These are phyloP conservation scores for Rhodamnia argentea DNA, from an alignment of 345 rosid genomes.

Conservation along the genomic window DNA sequence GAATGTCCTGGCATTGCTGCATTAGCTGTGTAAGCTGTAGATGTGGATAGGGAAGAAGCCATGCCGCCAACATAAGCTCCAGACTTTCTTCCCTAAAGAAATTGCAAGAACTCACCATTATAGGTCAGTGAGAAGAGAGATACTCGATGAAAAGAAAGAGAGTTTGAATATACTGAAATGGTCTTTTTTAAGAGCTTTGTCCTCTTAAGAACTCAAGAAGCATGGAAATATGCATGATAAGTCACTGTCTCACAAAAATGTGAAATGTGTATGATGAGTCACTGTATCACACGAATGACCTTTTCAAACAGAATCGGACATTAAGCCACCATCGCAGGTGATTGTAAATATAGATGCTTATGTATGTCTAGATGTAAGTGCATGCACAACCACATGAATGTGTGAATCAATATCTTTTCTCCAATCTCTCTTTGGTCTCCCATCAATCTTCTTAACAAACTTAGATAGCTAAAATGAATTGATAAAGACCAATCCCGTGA, in stretches of 20 bases:
- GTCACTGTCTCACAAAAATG: not conserved
- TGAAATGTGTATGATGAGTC: not conserved
- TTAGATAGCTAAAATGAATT: not conserved
- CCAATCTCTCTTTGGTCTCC: not conserved
- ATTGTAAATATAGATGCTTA: not conserved
- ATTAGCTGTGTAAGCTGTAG: slow-evolving; percentile 19
- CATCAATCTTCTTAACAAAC: not conserved
- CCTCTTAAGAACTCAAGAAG: not conserved
- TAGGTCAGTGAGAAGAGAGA: not conserved
- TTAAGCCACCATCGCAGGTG: not conserved
- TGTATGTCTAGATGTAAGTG: not conserved
- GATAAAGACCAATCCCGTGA: not conserved
- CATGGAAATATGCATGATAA: not conserved
- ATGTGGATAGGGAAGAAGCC: slow-evolving; percentile 15
- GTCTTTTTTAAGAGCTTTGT: not conserved
- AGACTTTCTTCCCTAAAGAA: slow-evolving; percentile 5
- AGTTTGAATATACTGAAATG: not conserved
- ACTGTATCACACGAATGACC: not conserved
- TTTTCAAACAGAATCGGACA: not conserved
- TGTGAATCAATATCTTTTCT: not conserved
- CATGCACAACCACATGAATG: not conserved
- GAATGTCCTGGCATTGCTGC: slow-evolving; percentile 20
- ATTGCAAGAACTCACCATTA: not conserved
- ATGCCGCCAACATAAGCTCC: slow-evolving; percentile 7
- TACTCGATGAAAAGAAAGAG: not conserved